Evolutionary conservation across 768 basidiomycete genomes (phyloP), one percentile per base, ranked within the genome.

Genomic region (Collybiopsis luxurians): DNA sequence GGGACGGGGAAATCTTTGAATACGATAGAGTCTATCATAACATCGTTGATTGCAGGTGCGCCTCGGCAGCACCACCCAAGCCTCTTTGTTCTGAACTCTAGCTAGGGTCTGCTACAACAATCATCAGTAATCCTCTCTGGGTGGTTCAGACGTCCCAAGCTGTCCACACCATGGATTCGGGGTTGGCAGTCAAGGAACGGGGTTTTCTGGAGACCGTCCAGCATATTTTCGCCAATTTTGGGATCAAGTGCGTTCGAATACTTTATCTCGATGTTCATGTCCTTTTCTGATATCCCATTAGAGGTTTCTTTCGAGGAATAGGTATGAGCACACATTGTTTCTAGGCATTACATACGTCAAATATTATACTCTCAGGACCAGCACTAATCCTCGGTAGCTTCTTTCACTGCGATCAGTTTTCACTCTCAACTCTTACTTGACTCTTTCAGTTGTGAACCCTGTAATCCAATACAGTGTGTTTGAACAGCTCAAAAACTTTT

Each of bases 91-190:
- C 3, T 12, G 23, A 38, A 23, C 53, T 43, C 34, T 57, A 38
- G 30, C 2, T 61, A 92, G 95, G 95, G 38, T 89, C 89, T 42
- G 90, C 90, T 11, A 97, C 96, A 2, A 90, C 93, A 3, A 71
- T 96, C 60, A 79, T 92, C 60, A 90, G 86, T 68, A 98, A 98
- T 71, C 96, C 96, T 2, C 89, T 98, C 59, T 99, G 97, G 97
- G 94, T 97, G 47, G 79, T 98, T 21, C 95, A 98, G 69, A 94
- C 93, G 4, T 87, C 88, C 7, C 94, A 96, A 69, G 87, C 90
- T 9, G 87, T 89, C 30, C 80, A 77, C 49, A 84, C 82, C 31
- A 70, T 84, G 70, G 67, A 77, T 36, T 30, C 54, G 38, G 47
- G 51, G 27, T 61, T 36, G 39, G 59, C 11, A 69, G 11, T 57